Evolutionary conservation across 257 asterid species (phyloP).

Genomic region (Solanum paucissectum): DNA sequence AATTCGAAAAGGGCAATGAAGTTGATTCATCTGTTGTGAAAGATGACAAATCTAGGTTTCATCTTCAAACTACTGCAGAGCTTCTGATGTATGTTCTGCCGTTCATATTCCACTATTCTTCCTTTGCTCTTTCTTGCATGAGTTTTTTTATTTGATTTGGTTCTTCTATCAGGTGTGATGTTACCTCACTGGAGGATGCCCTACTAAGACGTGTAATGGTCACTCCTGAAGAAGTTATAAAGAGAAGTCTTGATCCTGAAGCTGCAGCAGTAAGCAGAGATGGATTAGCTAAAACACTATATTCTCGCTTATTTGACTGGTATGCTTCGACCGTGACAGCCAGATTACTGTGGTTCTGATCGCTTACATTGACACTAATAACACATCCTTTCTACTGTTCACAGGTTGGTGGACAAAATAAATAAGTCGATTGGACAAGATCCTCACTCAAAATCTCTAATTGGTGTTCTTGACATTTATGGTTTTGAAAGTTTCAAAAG

Average conservation of each 20-base stretch:
- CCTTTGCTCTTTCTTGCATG: neutral
- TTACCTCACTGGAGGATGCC: conserved; percentile 69
- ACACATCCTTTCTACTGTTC: conserved; percentile 1
- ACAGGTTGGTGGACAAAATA: conserved; percentile 93
- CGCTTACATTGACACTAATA: neutral
- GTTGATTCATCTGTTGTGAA: conserved; percentile 76
- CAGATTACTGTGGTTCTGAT: neutral
- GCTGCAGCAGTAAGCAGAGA: conserved; percentile 84
- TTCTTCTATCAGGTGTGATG: conserved; percentile 57
- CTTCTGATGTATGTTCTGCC: conserved; percentile 62
- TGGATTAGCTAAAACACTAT: conserved; percentile 81
- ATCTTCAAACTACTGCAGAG: conserved; percentile 78
- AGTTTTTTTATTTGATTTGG: conserved; percentile 8
- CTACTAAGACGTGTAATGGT: conserved; percentile 91
- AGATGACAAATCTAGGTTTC: conserved; percentile 86
- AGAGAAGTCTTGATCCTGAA: conserved; percentile 93
- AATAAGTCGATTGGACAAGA: conserved; percentile 93
- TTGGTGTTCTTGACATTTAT: conserved; percentile 96
- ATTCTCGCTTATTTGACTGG: conserved; percentile 97
- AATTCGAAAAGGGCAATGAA: conserved; percentile 71
- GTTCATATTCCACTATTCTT: conserved; percentile 6
- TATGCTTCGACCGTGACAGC: conserved; percentile 15
- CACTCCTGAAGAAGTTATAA: conserved; percentile 97
- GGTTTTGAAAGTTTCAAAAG: conserved; percentile 94
- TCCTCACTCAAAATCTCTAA: conserved; percentile 58